Percentiles rank a stretch among this genome's conserved stretches.
These are phyloP conservation scores for Dendrothele bispora DNA, from an alignment of 768 basidiomycete species.

Conservation along the genomic window DNA sequence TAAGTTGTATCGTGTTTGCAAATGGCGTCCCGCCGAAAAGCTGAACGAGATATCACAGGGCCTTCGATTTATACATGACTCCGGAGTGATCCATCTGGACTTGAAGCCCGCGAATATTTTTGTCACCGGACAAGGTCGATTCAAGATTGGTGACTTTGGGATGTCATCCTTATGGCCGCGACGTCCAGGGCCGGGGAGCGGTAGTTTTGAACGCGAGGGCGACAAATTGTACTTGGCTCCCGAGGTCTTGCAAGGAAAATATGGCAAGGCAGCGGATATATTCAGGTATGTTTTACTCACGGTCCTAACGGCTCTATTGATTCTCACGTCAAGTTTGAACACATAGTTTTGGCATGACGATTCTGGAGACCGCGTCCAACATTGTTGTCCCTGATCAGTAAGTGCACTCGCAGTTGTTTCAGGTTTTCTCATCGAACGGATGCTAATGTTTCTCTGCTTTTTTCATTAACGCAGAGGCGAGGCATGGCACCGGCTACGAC, in stretches of 20 bases:
- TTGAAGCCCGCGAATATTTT: conserved; percentile 98
- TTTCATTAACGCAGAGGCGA: conserved; percentile 89
- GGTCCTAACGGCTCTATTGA: conserved; percentile 28
- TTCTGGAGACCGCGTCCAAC: conserved; percentile 94
- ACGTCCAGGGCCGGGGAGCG: conserved; percentile 20
- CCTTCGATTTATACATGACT: conserved; percentile 84
- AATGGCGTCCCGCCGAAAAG: conserved; percentile 23
- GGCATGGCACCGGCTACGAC: conserved; percentile 90
- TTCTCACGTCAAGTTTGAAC: conserved; percentile 41
- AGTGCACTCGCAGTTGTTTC: conserved; percentile 35
- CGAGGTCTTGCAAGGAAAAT: conserved; percentile 89
- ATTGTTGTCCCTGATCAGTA: conserved; percentile 96
- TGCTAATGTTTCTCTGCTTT: too few relatives aligned
- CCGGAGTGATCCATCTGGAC: conserved; percentile 91
- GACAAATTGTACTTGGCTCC: conserved; percentile 97
- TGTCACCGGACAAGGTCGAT: conserved; percentile 79
- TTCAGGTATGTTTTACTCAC: conserved; percentile 76
- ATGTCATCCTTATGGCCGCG: conserved; percentile 96
- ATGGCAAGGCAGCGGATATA: conserved; percentile 93
- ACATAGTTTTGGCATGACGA: conserved; percentile 87
- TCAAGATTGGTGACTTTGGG: conserved; percentile 98
- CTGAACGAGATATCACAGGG: conserved; percentile 51
- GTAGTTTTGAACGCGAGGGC: conserved; percentile 89
- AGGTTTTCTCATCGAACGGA: conserved; percentile 28
- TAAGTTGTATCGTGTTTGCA: conserved; percentile 48